phyloP scores from a whole-genome alignment of 78 protist species.

The Creolimax fragrantissima region DNA sequence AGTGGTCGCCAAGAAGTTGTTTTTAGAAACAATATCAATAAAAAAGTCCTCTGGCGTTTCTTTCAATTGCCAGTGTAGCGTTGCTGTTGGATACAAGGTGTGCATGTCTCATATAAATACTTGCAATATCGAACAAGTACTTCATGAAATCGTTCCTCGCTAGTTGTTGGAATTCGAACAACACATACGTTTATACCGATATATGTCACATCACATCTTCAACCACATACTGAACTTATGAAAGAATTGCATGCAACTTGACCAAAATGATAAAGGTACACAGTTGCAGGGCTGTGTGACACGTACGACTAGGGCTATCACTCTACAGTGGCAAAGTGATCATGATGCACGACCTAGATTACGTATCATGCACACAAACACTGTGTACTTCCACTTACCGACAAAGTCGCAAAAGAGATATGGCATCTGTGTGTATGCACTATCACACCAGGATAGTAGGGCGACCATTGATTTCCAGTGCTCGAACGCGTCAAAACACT shows the following conservation, averaged over 20 bases:
- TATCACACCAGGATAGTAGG: not conserved
- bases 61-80: constrained; percentile 15
- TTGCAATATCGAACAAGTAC: not conserved
- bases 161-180: no score
- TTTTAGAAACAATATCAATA: constrained; percentile 4
- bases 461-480: constrained; percentile 28
- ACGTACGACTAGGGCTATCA: no score
- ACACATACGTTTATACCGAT: no score
- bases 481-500: constrained; percentile 12
- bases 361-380: no score
- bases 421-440: not conserved
- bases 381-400: not conserved
- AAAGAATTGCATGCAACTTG: no score
- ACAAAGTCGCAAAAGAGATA: constrained; percentile 11
- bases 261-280: no score
- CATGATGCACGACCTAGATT: no score
- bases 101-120: not conserved
- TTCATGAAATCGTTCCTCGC: not conserved
- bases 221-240: no score
- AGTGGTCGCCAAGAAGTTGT: not conserved
- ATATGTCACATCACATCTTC: no score
- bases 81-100: not conserved
- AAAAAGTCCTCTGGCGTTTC: constrained; percentile 31
- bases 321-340: no score
- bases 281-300: no score